Base-by-base conservation (phyloP, 139 green algal species). In the Chlorella sp. region DNA sequence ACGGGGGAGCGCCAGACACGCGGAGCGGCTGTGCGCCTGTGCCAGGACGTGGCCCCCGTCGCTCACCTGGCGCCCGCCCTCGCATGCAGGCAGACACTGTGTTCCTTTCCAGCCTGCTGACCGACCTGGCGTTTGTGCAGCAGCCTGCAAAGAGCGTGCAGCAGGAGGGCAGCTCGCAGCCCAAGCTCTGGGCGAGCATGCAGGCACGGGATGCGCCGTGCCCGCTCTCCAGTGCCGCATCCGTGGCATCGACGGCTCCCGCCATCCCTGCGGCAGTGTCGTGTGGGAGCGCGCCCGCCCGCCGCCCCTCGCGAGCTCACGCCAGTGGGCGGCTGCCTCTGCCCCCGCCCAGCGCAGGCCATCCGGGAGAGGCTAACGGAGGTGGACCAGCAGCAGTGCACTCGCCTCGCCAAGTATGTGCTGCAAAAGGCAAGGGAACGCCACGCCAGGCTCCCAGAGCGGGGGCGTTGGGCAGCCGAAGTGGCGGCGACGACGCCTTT, bases 111-210 rank as follows among this genome's bases (percentile, higher is more conserved):
- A 62, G 31, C 8, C 53, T 62, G 53, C 53, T 62, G 53, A 29
- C 12, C 8, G 19, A 62, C 14, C 8, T 62, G 8, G 53, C 29
- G 19, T 62, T 62, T 29, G 19, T 62, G 53, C 53, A 62, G 53
- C 53, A 62, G 53, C 14, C 14, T 33, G 19, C 12, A 25, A 29
- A 21, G 19, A 25, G 23, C 12, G 53, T 62, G 19, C 15, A 21
- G 15, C 53, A 36, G 14, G 53, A 62, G 19, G 53, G 53, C 53
- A 62, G 53, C 53, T 62, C 53, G 15, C 53, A 62, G 53, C 53
- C 53, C 53, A 62, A 62, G 53, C 53, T 62, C 23, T 62, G 53
- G 53, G 53, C 53, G 23, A 62, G 31, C 53, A 62, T 62, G 53
- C 53, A 62, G 53, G 53, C 19, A n/a, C 29, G 53, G n/a, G n/a